Base-by-base conservation (phyloP, 1,284 basidiomycete species). In the Heliocybe sulcata region DNA sequence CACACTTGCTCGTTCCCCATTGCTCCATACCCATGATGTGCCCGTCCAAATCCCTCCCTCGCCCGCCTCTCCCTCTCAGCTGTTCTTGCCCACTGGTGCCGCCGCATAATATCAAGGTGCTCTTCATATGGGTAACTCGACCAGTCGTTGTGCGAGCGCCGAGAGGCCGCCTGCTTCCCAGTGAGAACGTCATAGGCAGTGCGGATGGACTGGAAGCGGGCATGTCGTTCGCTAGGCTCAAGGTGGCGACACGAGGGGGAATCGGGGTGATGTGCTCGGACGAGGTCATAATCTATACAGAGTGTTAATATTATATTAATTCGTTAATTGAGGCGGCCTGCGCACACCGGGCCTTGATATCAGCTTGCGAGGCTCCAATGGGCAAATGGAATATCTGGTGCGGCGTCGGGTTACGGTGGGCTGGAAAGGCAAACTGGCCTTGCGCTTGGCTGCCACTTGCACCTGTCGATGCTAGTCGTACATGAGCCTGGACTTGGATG, bases 361-460 rank as follows among this genome's bases (percentile, higher is more conserved):
- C 71, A 25, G 63, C 57, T 58, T 76, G 75, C 9, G 69, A 71
- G 20, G 79, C 77, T 22, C 67, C 65, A 16, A 58, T 61, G 4
- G 74, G 65, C n/a, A 81, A 70, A 57, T 80, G 78, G 59, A 81
- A 81, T 54, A 81, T 79, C 62, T 81, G 73, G 62, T 78, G 67
- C 0, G 79, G 77, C 3, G 76, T 73, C 10, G 79, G 77, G 50
- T 69, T 69, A 0, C 67, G 54, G 55, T 72, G 64, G 10, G 57
- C 59, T 1, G 79, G 79, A 52, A 76, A 81, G 0, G 75, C 71
- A 72, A 55, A 65, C 11, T 55, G 47, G 8, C 11, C 4, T 26
- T 49, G 47, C 22, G 47, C 42, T 16, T 45, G 42, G n/a, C 10
- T 45, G 6, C 6, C 19, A 19, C 42, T 25, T 16, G 4, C 16